phyloP scores from a whole-genome alignment of 2,329 filamentous ascomycete species.

The Cyclaneusma minus region DNA sequence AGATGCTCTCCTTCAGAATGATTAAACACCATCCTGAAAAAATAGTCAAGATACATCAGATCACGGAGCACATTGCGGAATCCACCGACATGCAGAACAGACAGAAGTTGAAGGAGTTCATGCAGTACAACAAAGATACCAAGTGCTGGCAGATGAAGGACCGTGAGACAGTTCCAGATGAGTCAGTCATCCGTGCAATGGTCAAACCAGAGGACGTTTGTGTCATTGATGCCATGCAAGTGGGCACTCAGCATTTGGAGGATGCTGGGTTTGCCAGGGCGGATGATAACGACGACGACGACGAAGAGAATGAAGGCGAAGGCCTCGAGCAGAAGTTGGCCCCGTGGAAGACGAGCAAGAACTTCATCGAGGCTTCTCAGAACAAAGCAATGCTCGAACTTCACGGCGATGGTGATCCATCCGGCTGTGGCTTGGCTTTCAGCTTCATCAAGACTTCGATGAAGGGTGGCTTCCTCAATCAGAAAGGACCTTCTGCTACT shows the following conservation, averaged over 20 bases:
- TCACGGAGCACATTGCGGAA: constrained; percentile 83
- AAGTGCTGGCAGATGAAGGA: constrained; percentile 68
- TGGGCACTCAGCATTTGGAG: constrained; percentile 77
- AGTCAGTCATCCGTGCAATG: constrained; percentile 67
- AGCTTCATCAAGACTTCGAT: constrained; percentile 97
- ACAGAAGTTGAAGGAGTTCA: constrained; percentile 93
- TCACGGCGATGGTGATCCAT: constrained; percentile 88
- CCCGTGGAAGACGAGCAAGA: constrained; percentile 93
- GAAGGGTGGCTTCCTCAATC: constrained; percentile 90
- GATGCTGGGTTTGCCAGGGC: constrained; percentile 76
- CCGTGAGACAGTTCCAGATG: constrained; percentile 63
- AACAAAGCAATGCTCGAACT: constrained; percentile 95
- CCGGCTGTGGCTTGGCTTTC: constrained; percentile 82
- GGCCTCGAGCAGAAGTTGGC: constrained; percentile 79
- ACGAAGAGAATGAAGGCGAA: constrained; percentile 32
- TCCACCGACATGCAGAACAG: constrained; percentile 91
- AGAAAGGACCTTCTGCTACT: constrained; percentile 48
- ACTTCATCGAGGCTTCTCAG: constrained; percentile 84
- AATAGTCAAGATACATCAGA: constrained; percentile 60
- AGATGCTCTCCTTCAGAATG: constrained; percentile 87
- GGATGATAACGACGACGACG: constrained; percentile 41
- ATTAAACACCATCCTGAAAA: constrained; percentile 60
- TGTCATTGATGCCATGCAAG: constrained; percentile 89
- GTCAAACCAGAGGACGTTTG: constrained; percentile 94
- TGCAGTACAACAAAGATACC: constrained; percentile 74